These are phyloP conservation scores for Dryas alaskensis DNA, from an alignment of 306 rosid genomes.

Conservation along the genomic window DNA sequence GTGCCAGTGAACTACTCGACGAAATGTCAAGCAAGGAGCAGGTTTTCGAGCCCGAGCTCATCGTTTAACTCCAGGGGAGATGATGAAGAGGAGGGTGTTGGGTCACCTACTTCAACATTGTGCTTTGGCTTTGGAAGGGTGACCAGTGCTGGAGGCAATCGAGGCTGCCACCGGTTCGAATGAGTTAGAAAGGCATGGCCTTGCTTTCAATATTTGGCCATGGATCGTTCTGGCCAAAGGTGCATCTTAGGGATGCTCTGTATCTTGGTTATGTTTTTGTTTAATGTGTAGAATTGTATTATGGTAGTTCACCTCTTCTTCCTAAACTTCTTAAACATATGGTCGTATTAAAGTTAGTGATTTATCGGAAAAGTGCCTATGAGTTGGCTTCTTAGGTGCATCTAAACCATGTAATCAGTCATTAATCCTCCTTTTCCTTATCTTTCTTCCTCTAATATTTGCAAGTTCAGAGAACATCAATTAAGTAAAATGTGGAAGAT, in stretches of 20 bases:
- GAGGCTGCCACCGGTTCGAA: constrained; percentile 16
- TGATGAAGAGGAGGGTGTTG: constrained; percentile 23
- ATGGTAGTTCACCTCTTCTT: not conserved
- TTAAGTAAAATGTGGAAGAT: not conserved
- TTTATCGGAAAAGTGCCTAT: not conserved
- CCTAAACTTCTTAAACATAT: constrained; percentile 1
- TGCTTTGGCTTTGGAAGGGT: constrained; percentile 51
- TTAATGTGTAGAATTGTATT: constrained; percentile 4
- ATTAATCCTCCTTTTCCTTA: too few species aligned
- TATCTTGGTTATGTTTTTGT: constrained; percentile 2
- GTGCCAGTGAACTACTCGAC: not conserved
- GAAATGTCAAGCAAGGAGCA: constrained; percentile 7
- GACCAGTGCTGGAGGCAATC: constrained; percentile 11
- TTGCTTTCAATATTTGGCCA: constrained; percentile 6
- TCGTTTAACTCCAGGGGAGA: constrained; percentile 45
- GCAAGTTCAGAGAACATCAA: not conserved
- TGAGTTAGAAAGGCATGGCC: not conserved
- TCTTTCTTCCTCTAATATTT: not conserved
- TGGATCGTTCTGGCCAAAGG: constrained; percentile 16
- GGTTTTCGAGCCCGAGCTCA: constrained; percentile 44
- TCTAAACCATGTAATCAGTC: not conserved
- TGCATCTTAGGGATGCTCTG: not conserved
- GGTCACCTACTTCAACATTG: constrained; percentile 48
- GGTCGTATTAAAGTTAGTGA: not conserved
- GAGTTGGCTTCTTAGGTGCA: not conserved